A percentile compares a stretch with the other conserved stretches of the same genome.
Conservation (phyloP, 768 basidiomycete species). For the Xerocomellus chrysenteron region DNA sequence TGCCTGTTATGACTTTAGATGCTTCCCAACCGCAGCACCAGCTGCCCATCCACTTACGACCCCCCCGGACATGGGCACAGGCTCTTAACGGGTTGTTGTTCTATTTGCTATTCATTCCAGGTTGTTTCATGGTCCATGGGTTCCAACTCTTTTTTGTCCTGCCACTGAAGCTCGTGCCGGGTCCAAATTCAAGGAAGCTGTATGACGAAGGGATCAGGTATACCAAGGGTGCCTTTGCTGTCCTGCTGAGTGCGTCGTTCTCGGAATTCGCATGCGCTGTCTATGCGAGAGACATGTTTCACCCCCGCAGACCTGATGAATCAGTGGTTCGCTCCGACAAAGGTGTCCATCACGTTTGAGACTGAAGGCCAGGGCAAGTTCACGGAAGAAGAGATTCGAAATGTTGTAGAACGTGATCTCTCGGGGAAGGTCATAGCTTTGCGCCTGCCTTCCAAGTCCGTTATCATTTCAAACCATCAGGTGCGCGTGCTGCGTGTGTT, state of each 20-base stretch:
- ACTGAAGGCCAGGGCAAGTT: constrained; percentile 64
- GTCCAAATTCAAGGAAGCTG: constrained; percentile 48
- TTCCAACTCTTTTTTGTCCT: constrained; percentile 73
- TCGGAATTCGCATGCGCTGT: not conserved
- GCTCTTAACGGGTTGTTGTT: constrained; percentile 51
- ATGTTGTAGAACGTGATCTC: constrained; percentile 54
- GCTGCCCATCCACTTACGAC: constrained; percentile 54
- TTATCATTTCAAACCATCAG: constrained; percentile 93
- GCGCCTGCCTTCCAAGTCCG: constrained; percentile 73
- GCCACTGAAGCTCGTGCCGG: constrained; percentile 65
- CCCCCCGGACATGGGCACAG: constrained; percentile 53
- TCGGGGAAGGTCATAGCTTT: constrained; percentile 59
- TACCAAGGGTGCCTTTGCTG: constrained; percentile 82
- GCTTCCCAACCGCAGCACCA: constrained; percentile 33
- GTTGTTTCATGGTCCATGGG: constrained; percentile 65
- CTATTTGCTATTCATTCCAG: constrained; percentile 56
- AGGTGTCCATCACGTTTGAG: constrained; percentile 71
- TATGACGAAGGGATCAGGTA: constrained; percentile 74
- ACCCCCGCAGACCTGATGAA: constrained; percentile 63
- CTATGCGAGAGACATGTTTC: not conserved
- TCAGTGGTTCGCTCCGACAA: constrained; percentile 81
- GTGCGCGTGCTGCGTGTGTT: constrained; percentile 37
- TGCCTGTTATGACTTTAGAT: constrained; percentile 21
- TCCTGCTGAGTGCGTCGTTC: constrained; percentile 59
- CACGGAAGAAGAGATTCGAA: constrained; percentile 55